Base-by-base conservation (phyloP, 768 basidiomycete species). In the Termitomyces sp. region DNA sequence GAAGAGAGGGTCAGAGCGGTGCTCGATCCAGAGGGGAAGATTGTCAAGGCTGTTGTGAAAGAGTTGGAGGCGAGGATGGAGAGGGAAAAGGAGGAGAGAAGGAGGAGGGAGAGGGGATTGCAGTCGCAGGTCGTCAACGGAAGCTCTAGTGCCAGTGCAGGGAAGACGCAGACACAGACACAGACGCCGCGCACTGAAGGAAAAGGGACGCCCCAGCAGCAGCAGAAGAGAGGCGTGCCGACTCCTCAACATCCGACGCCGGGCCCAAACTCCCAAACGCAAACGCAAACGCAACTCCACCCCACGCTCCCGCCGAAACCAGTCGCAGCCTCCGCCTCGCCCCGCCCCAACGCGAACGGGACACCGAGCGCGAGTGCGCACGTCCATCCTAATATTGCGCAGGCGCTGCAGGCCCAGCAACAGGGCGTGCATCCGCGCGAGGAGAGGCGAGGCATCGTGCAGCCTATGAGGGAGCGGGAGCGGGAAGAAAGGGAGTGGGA, bases 11-110 rank as follows among this genome's bases (percentile, higher is more conserved):
- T 95, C 64, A 77, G 78, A 30, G 90, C 89, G 6, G 88, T 90
- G 12, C 76, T 94, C 50, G 96, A 98, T 68, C 84, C 83, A 0
- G 87, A 93, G 58, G 86, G 88, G 4, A 67, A 73, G 58, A 78
- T 80, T 60, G 67, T 87, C 59, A 81, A 79, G 55, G 84, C 84
- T 8, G 83, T 89, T 21, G 70, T 88, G 67, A 82, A 80, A 63
- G 87, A 86, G 69, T 65, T 86, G 60, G 83, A 88, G 71, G 77
- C 77, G 68, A 65, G 73, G 75, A 66, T 79, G 74, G 68, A 76
- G 78, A 60, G 75, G 71, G 73, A 75, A 52, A 69, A 64, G 67
- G 81, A 79, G 65, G 74, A 78, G 61, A 77, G 73, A 68, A 68
- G 66, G 62, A 63, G 62, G 63, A 67, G 64, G 60, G 69, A 70